These are phyloP conservation scores for Aspergillus coremiiformis DNA, from an alignment of 495 filamentous ascomycete genomes.

Conservation along the genomic window DNA sequence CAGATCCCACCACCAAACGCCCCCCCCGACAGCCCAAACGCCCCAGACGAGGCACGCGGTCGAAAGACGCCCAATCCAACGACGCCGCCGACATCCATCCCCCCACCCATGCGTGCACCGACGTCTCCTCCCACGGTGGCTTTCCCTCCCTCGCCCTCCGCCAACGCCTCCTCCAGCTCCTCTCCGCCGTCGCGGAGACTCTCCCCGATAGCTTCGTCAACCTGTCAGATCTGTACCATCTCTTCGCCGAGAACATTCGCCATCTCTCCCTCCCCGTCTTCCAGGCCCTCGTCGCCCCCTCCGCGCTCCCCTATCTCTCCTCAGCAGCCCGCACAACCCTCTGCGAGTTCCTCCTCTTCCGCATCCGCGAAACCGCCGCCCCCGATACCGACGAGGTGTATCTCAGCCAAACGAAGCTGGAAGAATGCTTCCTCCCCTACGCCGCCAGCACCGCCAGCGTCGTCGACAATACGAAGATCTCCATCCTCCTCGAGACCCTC, in stretches of 20 bases:
- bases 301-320: conserved; percentile 40
- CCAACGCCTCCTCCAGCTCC: conserved; percentile 52
- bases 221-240: conserved; percentile 56
- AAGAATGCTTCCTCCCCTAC: conserved; percentile 64
- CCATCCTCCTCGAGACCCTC: conserved; percentile 65
- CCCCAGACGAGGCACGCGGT: conserved; percentile 24
- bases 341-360: conserved; percentile 54
- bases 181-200: conserved; percentile 40
- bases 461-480: conserved; percentile 75
- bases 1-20: conserved; percentile 12
- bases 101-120: conserved; percentile 10
- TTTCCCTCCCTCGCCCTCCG: conserved; percentile 55
- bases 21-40: conserved; percentile 24
- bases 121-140: conserved; percentile 39
- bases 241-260: conserved; percentile 57
- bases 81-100: not conserved
- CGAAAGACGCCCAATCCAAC: conserved; percentile 8
- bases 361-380: conserved; percentile 52
- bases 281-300: conserved; percentile 56
- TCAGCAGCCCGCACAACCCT: conserved; percentile 50
- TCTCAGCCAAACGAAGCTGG: conserved; percentile 53
- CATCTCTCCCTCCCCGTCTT: conserved; percentile 64
- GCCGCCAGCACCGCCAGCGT: conserved; percentile 54
- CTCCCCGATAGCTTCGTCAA: conserved; percentile 41
- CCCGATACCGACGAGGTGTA: conserved; percentile 40